Conservation (phyloP, 805 yeast genomes). For the Torulaspora franciscae region DNA sequence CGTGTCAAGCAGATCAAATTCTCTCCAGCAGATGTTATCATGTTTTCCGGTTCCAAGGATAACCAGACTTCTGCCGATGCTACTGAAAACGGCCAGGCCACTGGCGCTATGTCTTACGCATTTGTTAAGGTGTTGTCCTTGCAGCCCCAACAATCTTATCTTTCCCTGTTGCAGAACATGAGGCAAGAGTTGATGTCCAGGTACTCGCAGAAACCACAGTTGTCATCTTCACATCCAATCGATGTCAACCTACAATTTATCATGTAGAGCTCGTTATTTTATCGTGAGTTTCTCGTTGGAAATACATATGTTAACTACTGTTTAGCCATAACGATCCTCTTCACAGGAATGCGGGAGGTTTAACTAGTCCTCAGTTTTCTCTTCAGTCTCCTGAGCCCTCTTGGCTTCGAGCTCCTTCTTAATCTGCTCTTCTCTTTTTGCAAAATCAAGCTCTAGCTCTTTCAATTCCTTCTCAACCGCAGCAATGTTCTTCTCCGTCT, state of each 20-base stretch:
- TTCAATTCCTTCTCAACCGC: constrained; percentile 74
- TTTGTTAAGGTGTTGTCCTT: constrained; percentile 58
- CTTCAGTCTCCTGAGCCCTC: constrained; percentile 29
- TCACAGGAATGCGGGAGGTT: background rate
- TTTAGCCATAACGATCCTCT: constrained; percentile 1
- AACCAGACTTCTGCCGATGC: constrained; percentile 83
- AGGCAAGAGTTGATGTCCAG: constrained; percentile 56
- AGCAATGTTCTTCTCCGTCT: constrained; percentile 69
- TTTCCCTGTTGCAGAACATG: constrained; percentile 66
- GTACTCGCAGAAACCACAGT: constrained; percentile 79
- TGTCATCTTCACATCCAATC: constrained; percentile 76
- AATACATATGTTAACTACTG: constrained; percentile 3
- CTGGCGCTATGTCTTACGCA: constrained; percentile 85
- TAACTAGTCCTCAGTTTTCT: constrained; percentile 10
- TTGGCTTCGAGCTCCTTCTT: constrained; percentile 33
- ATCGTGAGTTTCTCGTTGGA: background rate
- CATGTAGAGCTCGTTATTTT: constrained; percentile 3
- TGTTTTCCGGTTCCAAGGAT: constrained; percentile 79
- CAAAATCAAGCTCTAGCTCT: constrained; percentile 53
- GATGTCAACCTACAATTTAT: constrained; percentile 52
- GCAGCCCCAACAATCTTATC: constrained; percentile 62
- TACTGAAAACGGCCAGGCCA: constrained; percentile 58
- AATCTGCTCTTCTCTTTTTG: constrained; percentile 41
- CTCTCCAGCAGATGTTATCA: constrained; percentile 71
- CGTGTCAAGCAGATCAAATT: constrained; percentile 51